Base-by-base conservation (phyloP, 495 filamentous ascomycete species). In the Aspergillus olivimuriae region DNA sequence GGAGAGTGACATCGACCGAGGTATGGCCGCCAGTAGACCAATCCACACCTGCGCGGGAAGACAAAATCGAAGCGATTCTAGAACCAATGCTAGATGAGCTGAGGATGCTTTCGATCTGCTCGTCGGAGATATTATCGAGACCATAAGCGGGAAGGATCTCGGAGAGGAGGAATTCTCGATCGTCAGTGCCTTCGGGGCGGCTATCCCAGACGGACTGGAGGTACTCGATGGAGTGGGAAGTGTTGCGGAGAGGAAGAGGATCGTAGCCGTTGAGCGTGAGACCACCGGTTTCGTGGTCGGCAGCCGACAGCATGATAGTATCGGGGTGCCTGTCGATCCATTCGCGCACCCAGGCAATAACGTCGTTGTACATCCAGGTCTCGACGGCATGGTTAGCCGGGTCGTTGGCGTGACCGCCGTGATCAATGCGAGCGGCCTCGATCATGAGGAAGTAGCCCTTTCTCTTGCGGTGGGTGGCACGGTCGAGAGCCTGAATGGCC, bases 361-460 rank as follows among this genome's bases (percentile, higher is more conserved):
- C 39, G 11, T 42, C 24, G 15, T 42, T 42, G 39, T 42, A 42
- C 39, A 42, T 42, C 3, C 1, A 2, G 4, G 39, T 42, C 26
- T 42, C 39, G 24, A 32, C 8, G 24, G 39, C 39, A 26, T 42
- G 39, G 39, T 42, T 42, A 3, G 39, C 39, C 18, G 39, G 24
- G 24, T 42, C 39, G 39, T 33, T 31, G 39, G 16, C 39, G 24
- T 42, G 39, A 16, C 39, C 39, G 24, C 2, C 39, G 39, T 42
- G 39, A 16, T 42, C 39, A 26, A 42, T 42, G 11, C 39, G 39
- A 9, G 39, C 39, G 24, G 39, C 39, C 16, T 42, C 39, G 39
- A 42, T 32, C 39, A 42, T 42, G 23, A 42, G 4, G 39, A 42
- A 42, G 39, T 31, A 42, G 24, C 39, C 39, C 16, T 42, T 42